A percentile compares a stretch with the other conserved stretches of the same genome.
These are phyloP conservation scores for Thermothelomyces thermophilus DNA, from an alignment of 2,329 filamentous ascomycete genomes.

Conservation along the genomic window DNA sequence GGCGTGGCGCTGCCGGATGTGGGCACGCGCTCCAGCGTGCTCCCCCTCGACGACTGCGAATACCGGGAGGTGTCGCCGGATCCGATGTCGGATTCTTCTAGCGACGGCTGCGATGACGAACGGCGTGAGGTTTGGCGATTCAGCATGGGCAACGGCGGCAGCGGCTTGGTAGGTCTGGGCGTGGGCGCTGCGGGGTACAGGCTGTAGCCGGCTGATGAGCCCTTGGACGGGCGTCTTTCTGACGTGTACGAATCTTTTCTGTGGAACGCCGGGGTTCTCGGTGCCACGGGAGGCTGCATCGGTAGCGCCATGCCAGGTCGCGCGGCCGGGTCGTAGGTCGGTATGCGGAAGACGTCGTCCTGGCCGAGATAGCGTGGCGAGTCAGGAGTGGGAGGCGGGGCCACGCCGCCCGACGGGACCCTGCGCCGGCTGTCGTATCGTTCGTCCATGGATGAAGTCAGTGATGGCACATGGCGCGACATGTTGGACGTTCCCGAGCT, in stretches of 20 bases:
- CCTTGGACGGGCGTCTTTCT: conserved; percentile 20
- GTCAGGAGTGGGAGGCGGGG: conserved; percentile 12
- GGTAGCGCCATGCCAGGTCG: background rate
- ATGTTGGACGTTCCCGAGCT: conserved; percentile 1
- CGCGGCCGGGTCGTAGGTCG: conserved; percentile 10
- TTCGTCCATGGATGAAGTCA: conserved; percentile 15
- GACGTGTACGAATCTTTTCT: conserved; percentile 20
- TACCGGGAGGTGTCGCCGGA: conserved; percentile 21
- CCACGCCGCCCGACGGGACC: conserved; percentile 8
- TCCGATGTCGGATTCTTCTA: conserved; percentile 16
- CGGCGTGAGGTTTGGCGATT: conserved; percentile 15
- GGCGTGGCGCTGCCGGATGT: conserved; percentile 13
- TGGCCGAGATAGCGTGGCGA: conserved; percentile 10
- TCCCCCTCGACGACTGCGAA: conserved; percentile 19
- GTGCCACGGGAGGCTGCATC: conserved; percentile 12
- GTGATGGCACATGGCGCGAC: conserved; percentile 8
- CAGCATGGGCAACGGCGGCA: conserved; percentile 19
- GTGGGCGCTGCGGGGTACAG: conserved; percentile 21
- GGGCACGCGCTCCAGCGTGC: conserved; percentile 18
- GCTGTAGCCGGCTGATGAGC: conserved; percentile 20
- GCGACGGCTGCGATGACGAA: conserved; percentile 16
- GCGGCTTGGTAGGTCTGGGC: conserved; percentile 18
- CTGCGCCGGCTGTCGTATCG: conserved; percentile 12
- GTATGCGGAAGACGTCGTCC: conserved; percentile 13
- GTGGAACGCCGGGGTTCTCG: conserved; percentile 12